Percentiles rank a stretch among this genome's conserved stretches.
These are phyloP conservation scores for Bonnemaisonia californica DNA, from an alignment of 31 red algal genomes.

Conservation along the genomic window DNA sequence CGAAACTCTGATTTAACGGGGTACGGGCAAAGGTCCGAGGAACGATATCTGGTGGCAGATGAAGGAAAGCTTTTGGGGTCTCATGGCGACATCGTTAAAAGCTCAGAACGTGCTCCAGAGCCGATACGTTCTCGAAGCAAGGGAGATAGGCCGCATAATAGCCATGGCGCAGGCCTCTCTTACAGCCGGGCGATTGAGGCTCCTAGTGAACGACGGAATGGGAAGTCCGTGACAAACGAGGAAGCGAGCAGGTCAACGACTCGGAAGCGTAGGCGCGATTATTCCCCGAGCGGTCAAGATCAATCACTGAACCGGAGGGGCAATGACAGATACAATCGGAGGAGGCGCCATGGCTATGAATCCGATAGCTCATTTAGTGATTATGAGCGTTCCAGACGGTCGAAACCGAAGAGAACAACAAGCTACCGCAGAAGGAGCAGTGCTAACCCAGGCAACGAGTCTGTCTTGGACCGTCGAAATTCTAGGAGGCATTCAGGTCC, in stretches of 20 bases:
- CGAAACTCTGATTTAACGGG: background rate
- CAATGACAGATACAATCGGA: constrained; percentile 5
- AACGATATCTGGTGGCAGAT: background rate
- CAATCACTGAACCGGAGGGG: background rate
- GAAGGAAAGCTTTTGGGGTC: background rate
- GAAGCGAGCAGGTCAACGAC: background rate
- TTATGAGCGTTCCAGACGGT: constrained; percentile 13
- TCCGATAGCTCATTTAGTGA: constrained; percentile 25
- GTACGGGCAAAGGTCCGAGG: background rate
- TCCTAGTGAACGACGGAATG: background rate
- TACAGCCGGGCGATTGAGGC: background rate
- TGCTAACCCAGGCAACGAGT: background rate
- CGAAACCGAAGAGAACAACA: background rate
- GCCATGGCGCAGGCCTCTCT: too few species aligned
- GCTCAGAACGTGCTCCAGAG: too few species aligned
- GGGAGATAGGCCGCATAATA: too few species aligned
- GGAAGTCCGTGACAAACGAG: background rate
- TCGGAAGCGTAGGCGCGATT: background rate
- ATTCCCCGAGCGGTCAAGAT: constrained; percentile 1
- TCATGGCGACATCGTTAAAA: too few species aligned
- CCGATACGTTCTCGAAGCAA: too few species aligned
- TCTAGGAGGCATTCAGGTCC: background rate
- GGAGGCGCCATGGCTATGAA: constrained; percentile 16
- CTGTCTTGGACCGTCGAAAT: background rate
- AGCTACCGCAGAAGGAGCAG: background rate